phyloP scores from a whole-genome alignment of 1,284 basidiomycete species.

The Takashimella tepidaria region DNA sequence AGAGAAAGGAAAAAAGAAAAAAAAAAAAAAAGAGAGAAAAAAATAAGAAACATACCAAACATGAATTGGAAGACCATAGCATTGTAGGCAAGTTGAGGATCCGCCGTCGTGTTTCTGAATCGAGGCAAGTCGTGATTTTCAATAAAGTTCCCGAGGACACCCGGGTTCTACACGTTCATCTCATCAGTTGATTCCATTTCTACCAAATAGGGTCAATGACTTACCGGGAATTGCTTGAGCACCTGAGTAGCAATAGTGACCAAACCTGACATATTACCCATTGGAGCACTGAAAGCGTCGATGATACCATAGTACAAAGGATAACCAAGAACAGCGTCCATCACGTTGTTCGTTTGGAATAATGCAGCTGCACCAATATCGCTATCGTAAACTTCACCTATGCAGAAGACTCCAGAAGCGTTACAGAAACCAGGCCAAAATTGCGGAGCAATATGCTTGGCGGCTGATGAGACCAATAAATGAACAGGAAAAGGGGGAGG shows the following conservation, averaged over 20 bases:
- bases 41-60: no score
- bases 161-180: no score
- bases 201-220: constrained; percentile 26
- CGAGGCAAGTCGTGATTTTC: constrained; percentile 78
- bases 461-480: no score
- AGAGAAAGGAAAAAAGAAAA: no score
- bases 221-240: constrained; percentile 52
- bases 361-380: constrained; percentile 54
- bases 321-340: constrained; percentile 52
- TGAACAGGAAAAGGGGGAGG: no score
- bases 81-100: constrained; percentile 50
- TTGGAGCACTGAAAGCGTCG: constrained; percentile 57
- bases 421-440: constrained; percentile 54
- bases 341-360: constrained; percentile 38
- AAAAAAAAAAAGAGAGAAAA: no score
- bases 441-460: constrained; percentile 52
- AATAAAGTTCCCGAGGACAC: constrained; percentile 68
- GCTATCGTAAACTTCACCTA: constrained; percentile 67
- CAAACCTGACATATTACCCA: constrained; percentile 58
- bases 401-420: constrained; percentile 68
- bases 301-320: constrained; percentile 65
- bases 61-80: constrained; percentile 64
- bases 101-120: constrained; percentile 57
- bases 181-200: constrained; percentile 14
- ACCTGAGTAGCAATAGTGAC: constrained; percentile 55